Percentiles rank a stretch among this genome's conserved stretches.
Conservation (phyloP, 2,329 filamentous ascomycete genomes). For the Waltergamsia citrina region DNA sequence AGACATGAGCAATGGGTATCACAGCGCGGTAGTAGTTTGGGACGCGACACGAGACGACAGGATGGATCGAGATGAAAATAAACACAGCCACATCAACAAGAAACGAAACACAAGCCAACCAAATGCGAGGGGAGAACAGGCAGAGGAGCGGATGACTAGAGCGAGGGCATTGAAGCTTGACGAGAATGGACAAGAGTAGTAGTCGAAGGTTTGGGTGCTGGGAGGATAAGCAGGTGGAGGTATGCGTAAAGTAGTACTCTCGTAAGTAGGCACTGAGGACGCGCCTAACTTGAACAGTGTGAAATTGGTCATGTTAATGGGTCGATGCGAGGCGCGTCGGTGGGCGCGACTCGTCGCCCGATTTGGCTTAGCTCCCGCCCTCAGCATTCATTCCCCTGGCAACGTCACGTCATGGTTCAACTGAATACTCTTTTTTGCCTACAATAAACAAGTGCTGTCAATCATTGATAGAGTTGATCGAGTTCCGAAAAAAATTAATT, state of each 20-base stretch:
- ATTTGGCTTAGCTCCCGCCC: not conserved
- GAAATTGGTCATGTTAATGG: not conserved
- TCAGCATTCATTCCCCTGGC: constrained; percentile 1
- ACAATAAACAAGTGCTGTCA: too few relatives aligned
- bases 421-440: too few relatives aligned
- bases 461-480: too few relatives aligned
- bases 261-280: too few relatives aligned
- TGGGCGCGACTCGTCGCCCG: not conserved
- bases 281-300: not conserved
- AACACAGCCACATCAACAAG: not conserved
- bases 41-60: not conserved
- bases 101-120: not conserved
- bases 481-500: too few relatives aligned
- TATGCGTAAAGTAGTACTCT: too few relatives aligned
- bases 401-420: constrained; percentile 3
- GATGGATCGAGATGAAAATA: not conserved
- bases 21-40: not conserved
- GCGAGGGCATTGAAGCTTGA: not conserved
- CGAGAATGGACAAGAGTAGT: not conserved
- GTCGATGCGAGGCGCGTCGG: not conserved
- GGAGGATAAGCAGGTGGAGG: not conserved
- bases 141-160: not conserved
- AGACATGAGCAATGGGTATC: not conserved
- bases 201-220: not conserved
- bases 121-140: not conserved